phyloP scores from a whole-genome alignment of 208 protist genomes.

The Acanthamoeba divionensis region DNA sequence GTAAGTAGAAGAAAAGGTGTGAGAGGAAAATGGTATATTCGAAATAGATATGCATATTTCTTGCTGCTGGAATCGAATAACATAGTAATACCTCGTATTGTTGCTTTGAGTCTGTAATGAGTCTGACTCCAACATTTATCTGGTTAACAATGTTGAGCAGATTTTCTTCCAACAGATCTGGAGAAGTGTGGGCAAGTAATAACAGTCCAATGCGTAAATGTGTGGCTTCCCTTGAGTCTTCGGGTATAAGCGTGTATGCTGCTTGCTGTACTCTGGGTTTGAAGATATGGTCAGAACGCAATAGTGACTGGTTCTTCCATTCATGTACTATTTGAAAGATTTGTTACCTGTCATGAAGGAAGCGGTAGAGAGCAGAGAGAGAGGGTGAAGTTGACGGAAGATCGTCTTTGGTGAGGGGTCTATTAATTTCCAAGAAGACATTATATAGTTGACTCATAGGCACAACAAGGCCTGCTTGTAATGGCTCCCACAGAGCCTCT shows the following conservation, averaged over 20 bases:
- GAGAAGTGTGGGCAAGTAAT: background rate
- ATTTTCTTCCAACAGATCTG: slow-evolving; percentile 8
- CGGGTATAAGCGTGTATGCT: slow-evolving; percentile 38
- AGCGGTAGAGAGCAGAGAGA: too few species aligned
- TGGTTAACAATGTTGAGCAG: slow-evolving; percentile 39
- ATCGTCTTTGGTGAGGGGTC: background rate
- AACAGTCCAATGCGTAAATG: slow-evolving; percentile 20
- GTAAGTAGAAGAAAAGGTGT: too few species aligned
- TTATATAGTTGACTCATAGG: background rate
- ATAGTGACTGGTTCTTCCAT: background rate
- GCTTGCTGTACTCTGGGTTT: slow-evolving; percentile 31
- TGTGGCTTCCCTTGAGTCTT: background rate
- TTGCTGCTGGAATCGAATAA: too few species aligned
- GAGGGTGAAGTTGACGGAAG: background rate
- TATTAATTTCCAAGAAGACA: background rate
- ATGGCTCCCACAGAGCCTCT: background rate
- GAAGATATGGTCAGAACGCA: background rate
- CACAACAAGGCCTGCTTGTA: slow-evolving; percentile 21
- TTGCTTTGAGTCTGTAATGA: background rate
- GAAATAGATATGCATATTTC: too few species aligned
- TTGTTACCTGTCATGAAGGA: too few species aligned
- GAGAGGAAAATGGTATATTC: too few species aligned
- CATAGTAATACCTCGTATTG: background rate
- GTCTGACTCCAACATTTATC: slow-evolving; percentile 2
- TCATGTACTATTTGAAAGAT: too few species aligned